Conservation (phyloP, 2,329 filamentous ascomycete species). For the Clarireedia paspali region DNA sequence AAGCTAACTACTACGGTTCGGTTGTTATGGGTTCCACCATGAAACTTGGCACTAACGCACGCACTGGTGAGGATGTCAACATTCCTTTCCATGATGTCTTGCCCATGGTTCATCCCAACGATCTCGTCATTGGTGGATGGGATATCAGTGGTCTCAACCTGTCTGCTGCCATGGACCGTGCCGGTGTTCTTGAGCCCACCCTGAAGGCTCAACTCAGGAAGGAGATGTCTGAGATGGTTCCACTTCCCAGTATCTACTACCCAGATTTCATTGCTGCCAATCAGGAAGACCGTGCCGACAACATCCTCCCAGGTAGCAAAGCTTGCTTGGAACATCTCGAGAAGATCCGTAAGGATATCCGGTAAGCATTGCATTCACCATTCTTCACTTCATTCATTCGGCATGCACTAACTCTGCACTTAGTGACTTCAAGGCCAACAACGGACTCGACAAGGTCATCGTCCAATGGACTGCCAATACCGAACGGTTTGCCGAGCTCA, state of each 20-base stretch:
- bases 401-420: neutral
- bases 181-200: constrained; percentile 88
- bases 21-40: constrained; percentile 95
- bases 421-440: constrained; percentile 80
- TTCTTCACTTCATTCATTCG: neutral
- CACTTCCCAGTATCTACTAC: constrained; percentile 94
- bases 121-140: constrained; percentile 92
- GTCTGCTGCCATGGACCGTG: constrained; percentile 89
- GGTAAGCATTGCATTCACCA: constrained; percentile 38
- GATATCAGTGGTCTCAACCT: constrained; percentile 91
- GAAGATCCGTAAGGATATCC: constrained; percentile 87
- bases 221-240: constrained; percentile 84
- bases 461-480: constrained; percentile 99
- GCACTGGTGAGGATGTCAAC: constrained; percentile 84
- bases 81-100: constrained; percentile 91
- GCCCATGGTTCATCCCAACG: constrained; percentile 95
- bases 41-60: constrained; percentile 84
- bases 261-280: constrained; percentile 99
- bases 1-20: constrained; percentile 97
- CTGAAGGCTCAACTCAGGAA: constrained; percentile 86
- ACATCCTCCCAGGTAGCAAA: constrained; percentile 75
- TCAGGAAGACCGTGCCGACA: constrained; percentile 94
- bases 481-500: constrained; percentile 85
- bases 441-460: constrained; percentile 88
- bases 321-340: constrained; percentile 84